Base-by-base conservation (phyloP, 805 yeast species). In the Pichia thaimueangensis region DNA sequence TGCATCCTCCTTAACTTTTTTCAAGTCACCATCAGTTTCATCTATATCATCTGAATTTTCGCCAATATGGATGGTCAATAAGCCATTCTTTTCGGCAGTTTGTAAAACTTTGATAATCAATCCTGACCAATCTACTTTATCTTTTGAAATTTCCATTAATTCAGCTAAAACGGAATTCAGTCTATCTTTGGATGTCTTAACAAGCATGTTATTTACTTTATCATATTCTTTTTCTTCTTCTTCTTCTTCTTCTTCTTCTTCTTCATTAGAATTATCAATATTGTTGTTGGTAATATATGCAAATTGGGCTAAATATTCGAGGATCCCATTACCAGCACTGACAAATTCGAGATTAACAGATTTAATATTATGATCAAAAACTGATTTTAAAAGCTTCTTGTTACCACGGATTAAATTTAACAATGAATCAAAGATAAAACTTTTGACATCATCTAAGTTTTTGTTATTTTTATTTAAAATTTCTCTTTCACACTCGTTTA, bases 131-230 rank as follows among this genome's bases (percentile, higher is more conserved):
- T 47, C 48, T 23, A 32, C 39, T 10, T 33, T 27, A 9, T 37
- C 25, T 11, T 36, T 44, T 3, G 45, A 44, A 23, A 28, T 30
- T 9, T 56, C 51, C 47, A 55, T 52, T 2, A 53, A 37, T 24
- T 55, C 57, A 0, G 86, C 68, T 28, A 89, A 63, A 13, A 86
- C 68, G 0, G 95, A 80, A 52, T 73, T 77, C 37, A 89, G 63
- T 48, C 88, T 74, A 33, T 82, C 87, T 42, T 68, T 73, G 2
- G 81, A 23, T 16, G 21, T 29, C 20, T 35, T 48, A 5, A 32
- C 49, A 17, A 45, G 56, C n/a, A 38, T 43, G n/a, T n/a, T n/a
- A n/a, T n/a, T n/a, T n/a, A n/a, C n/a, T n/a, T n/a, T n/a, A n/a
- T n/a, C n/a, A n/a, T n/a, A n/a, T n/a, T n/a, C n/a, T n/a, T n/a